A percentile compares a stretch with the other conserved stretches of the same genome.
These are phyloP conservation scores for Protostelium mycophagum DNA, from an alignment of 78 protist species.

Conservation along the genomic window DNA sequence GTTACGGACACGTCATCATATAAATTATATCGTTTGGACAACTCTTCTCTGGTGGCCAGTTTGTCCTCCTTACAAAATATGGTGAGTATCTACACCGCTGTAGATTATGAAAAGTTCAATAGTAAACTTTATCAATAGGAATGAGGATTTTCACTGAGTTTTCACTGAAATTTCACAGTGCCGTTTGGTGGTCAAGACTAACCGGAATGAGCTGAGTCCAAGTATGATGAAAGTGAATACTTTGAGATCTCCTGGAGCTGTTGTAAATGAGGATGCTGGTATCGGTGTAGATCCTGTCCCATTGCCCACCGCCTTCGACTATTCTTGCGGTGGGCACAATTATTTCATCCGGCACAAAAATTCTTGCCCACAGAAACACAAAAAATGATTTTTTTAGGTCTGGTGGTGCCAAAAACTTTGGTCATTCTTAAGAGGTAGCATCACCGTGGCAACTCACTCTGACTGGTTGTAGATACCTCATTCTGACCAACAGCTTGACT, in stretches of 20 bases:
- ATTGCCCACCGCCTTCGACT: background rate
- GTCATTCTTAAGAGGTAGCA: background rate
- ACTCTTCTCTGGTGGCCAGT: background rate
- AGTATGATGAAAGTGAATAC: background rate
- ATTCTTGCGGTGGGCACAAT: background rate
- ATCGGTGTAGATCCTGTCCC: background rate
- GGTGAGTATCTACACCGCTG: background rate
- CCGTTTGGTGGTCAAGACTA: background rate
- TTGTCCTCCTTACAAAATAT: background rate
- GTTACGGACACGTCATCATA: background rate
- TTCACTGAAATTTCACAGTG: too few relatives aligned
- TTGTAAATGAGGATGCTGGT: background rate
- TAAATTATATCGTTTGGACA: background rate
- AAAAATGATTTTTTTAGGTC: too few relatives aligned
- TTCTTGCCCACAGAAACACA: too few relatives aligned
- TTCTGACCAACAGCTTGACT: background rate
- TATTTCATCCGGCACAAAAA: background rate
- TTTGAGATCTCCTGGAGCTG: background rate
- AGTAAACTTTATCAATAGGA: too few relatives aligned
- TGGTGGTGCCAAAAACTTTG: too few relatives aligned
- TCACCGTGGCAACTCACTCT: too few relatives aligned
- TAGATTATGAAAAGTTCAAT: too few relatives aligned
- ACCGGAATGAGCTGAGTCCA: background rate
- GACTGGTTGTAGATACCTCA: background rate
- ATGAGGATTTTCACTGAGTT: too few relatives aligned